Evolutionary conservation across 2,329 filamentous ascomycete species (phyloP), one percentile per base, ranked within the genome.

Genomic region (Fusarium sp.): DNA sequence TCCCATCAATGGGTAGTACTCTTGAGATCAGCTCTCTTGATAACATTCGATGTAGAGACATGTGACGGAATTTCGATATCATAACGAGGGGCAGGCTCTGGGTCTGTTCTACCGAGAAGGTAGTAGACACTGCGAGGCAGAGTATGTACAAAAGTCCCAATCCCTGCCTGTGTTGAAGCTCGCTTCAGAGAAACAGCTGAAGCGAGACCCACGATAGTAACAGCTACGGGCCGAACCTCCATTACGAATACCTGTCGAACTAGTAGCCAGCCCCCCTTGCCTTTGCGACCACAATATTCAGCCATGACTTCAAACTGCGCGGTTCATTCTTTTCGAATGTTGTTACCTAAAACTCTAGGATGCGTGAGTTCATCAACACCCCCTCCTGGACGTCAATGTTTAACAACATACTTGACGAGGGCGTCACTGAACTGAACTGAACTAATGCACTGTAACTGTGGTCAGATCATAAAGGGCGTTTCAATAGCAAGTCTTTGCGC

Each of bases 191-290:
- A 21, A 41, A 54, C 41, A 23, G 16, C 41, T 63, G 41, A 63
- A 43, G 21, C 32, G 18, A 48, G 49, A 42, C 58, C 34, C 60
- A 63, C 60, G 59, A 63, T 56, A 59, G 56, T 40, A 56, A 45
- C 28, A 43, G 32, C 34, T 30, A 48, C 43, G 18, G 46, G 59
- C 58, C 60, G 34, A 43, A 21, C n/a, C 48, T 21, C 21, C 23
- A n/a, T 28, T 12, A 16, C 21, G 27, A 49, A 30, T 37, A 28
- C 28, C 23, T n/a, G 21, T 8, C n/a, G 18, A 28, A 5, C 7
- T 25, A 45, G 27, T 25, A 45, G 27, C 21, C 34, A 49, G 13
- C 30, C 41, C 34, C 43, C 54, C 43, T 56, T 56, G 16, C 23
- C 34, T 51, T 42, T 53, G 32, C n/a, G 25, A 51, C 27, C 7